Conservation (phyloP, 2,329 filamentous ascomycete genomes). For the Pseudocercospora crystallina region DNA sequence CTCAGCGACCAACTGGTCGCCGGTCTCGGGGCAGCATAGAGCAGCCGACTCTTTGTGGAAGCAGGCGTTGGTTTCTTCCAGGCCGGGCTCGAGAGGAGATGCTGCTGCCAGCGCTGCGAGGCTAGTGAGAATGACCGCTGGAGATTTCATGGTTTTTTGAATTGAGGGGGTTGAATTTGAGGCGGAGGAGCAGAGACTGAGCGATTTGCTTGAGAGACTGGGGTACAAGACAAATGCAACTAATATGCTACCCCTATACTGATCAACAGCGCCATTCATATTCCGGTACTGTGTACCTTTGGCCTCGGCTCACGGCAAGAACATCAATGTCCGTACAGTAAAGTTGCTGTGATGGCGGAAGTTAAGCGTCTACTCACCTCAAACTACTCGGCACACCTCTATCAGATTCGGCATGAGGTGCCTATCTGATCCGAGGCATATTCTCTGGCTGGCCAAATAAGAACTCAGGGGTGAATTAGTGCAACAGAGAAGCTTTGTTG, state of each 20-base stretch:
- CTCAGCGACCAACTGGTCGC: not conserved
- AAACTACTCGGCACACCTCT: not conserved
- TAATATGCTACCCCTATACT: not conserved
- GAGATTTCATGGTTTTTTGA: too few species aligned
- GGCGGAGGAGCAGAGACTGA: too few species aligned
- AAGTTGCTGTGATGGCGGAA: not conserved
- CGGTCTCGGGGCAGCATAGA: slow-evolving; percentile 2
- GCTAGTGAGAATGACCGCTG: not conserved
- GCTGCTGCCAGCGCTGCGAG: not conserved
- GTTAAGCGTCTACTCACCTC: not conserved
- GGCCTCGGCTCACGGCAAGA: too few species aligned
- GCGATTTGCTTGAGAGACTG: not conserved
- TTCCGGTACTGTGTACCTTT: too few species aligned
- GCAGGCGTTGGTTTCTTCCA: not conserved
- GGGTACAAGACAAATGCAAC: not conserved
- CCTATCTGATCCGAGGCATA: slow-evolving; percentile 7
- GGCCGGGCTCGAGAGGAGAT: not conserved
- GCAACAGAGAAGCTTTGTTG: too few species aligned
- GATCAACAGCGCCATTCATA: not conserved
- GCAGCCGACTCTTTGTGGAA: not conserved
- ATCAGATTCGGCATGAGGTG: slow-evolving; percentile 5
- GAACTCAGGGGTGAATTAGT: too few species aligned
- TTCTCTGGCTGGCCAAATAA: too few species aligned
- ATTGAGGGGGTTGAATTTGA: too few species aligned
- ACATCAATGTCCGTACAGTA: not conserved